Evolutionary conservation across 2,329 filamentous ascomycete species (phyloP).

Genomic region (Bisporella sp.): DNA sequence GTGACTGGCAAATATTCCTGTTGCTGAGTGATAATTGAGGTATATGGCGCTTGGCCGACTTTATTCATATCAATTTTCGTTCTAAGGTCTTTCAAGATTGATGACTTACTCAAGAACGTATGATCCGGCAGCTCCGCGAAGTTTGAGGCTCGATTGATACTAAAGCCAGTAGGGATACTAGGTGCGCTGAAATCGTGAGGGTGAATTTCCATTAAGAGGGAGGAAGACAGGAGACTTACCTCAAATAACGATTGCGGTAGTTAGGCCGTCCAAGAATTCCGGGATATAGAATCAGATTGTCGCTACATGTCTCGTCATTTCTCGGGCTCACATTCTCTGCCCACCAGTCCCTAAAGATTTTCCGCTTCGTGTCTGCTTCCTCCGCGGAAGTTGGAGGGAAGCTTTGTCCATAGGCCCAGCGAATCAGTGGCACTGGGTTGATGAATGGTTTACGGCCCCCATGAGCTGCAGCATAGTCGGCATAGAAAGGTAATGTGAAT

Average conservation of each 20-base stretch:
- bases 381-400: constrained; percentile 30
- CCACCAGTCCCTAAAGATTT: constrained; percentile 40
- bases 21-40: constrained; percentile 39
- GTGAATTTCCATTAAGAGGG: background rate
- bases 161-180: constrained; percentile 39
- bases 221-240: constrained; percentile 4
- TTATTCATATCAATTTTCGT: constrained; percentile 1
- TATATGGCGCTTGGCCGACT: constrained; percentile 32
- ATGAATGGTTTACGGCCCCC: constrained; percentile 40
- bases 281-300: constrained; percentile 42
- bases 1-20: constrained; percentile 49
- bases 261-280: constrained; percentile 32
- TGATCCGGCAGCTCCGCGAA: constrained; percentile 41
- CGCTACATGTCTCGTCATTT: constrained; percentile 38
- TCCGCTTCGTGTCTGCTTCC: constrained; percentile 42
- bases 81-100: background rate
- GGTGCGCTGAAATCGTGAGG: constrained; percentile 27
- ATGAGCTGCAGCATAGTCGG: constrained; percentile 39
- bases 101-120: constrained; percentile 32
- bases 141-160: constrained; percentile 33
- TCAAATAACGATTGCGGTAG: constrained; percentile 37
- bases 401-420: constrained; percentile 40
- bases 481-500: constrained; percentile 41
- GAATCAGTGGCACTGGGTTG: constrained; percentile 39
- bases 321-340: constrained; percentile 36